A percentile compares a stretch with the other conserved stretches of the same genome.
phyloP scores from a whole-genome alignment of 2,329 filamentous ascomycete genomes.

The Claviceps purpurea region DNA sequence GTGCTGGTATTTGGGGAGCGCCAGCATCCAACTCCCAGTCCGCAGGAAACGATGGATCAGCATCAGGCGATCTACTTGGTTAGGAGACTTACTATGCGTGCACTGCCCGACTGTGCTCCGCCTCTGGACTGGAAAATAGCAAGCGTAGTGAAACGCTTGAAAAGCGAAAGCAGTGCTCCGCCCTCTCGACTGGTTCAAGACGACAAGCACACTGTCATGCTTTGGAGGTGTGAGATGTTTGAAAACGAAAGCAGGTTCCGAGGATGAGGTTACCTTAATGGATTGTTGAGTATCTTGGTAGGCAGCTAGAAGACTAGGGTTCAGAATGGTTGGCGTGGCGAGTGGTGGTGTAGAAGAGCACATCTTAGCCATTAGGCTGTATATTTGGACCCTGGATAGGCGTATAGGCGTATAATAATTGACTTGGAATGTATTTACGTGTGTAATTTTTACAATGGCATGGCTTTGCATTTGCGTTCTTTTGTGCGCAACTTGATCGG shows the following conservation, averaged over 20 bases:
- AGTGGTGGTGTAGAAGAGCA: not conserved
- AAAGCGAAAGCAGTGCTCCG: too few species aligned
- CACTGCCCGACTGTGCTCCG: not conserved
- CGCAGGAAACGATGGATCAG: constrained; percentile 21
- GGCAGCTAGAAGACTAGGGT: not conserved
- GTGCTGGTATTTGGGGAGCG: constrained; percentile 84
- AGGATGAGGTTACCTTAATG: too few species aligned
- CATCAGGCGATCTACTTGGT: constrained; percentile 36
- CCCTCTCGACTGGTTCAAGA: too few species aligned
- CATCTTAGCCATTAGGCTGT: constrained; percentile 12
- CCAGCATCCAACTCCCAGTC: constrained; percentile 33
- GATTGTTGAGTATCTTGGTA: not conserved
- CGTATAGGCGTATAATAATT: constrained; percentile 23
- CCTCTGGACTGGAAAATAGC: not conserved
- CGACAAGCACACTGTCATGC: too few species aligned
- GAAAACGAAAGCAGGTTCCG: too few species aligned
- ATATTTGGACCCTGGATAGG: constrained; percentile 26
- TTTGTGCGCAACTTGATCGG: too few species aligned
- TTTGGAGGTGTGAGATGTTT: too few species aligned
- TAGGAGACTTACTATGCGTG: constrained; percentile 11
- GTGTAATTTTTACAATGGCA: not conserved
- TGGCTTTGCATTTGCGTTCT: too few species aligned
- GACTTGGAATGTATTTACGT: constrained; percentile 18
- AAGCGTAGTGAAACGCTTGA: not conserved
- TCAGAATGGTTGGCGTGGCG: not conserved